Evolutionary conservation across 306 rosid species (phyloP), one percentile per base, ranked within the genome.

Genomic region (Cucurbita pepo): DNA sequence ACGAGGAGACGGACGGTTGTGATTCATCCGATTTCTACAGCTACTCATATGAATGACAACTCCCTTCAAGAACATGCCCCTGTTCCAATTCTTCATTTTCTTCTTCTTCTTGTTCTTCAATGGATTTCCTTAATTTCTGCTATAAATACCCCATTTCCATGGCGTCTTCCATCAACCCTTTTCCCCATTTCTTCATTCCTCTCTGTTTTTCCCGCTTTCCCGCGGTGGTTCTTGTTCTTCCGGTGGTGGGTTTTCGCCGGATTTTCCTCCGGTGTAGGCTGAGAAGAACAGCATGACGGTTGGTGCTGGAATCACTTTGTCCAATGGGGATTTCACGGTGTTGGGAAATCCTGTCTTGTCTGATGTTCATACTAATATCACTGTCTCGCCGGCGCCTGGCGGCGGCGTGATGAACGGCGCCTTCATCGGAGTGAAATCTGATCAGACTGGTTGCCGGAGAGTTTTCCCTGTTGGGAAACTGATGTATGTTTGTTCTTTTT

Each of bases 381-480:
- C 83, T 15, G 80, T 94, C 0, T 76, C 92, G 11, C 87, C 92
- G 48, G 84, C 96, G 4, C 66, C 89, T 10, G 82, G 86, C 0
- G 87, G 85, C 37, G 84, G 84, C n/a, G 48, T 93, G 57, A 81
- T 80, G 54, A 82, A 83, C 60, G 97, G 91, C 5, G 98, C 97
- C 22, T 94, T 94, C 78, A 19, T 94, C 43, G 98, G 98, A 1
- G 92, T 90, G 34, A 14, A 43, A 3, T 90, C 97, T 2, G 75
- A 79, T 74, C 91, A 85, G 18, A 81, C 64, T 56, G 94, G 92
- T 51, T 81, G 89, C 75, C 86, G 90, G 71, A 73, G 77, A 4
- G 88, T 94, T 52, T 94, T 94, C 59, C 92, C 97, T 6, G 74
- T 93, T 8, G 96, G 97, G 55, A 93, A 86, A 70, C 82, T 93